Percentiles rank a stretch among this genome's conserved stretches.
Conservation (phyloP, 768 basidiomycete genomes). For the Russula olivacea region DNA sequence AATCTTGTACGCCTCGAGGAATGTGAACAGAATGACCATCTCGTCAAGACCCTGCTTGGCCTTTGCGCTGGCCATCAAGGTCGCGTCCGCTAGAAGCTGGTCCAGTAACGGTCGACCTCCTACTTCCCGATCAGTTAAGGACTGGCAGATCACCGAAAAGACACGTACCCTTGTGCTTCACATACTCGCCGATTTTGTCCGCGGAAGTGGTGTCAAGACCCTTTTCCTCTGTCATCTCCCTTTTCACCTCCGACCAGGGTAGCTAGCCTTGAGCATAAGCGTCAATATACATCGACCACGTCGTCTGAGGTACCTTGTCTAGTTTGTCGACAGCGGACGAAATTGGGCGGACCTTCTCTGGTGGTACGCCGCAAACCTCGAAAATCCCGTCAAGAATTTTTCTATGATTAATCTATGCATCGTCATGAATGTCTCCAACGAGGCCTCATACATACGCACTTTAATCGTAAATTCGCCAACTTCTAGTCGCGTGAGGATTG, state of each 20-base stretch:
- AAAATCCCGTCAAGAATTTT: conserved; percentile 98
- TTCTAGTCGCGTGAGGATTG: conserved; percentile 74
- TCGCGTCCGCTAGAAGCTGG: conserved; percentile 55
- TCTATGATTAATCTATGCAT: conserved; percentile 78
- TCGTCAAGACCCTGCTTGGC: conserved; percentile 82
- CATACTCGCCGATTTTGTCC: conserved; percentile 95
- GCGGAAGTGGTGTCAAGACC: conserved; percentile 75
- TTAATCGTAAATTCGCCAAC: conserved; percentile 95
- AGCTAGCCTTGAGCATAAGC: conserved; percentile 34
- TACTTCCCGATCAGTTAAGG: conserved; percentile 29
- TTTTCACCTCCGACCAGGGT: conserved; percentile 87
- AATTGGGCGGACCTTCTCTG: conserved; percentile 84
- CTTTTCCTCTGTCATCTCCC: conserved; percentile 96
- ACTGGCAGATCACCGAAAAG: background rate
- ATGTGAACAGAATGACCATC: conserved; percentile 78
- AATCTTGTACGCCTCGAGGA: conserved; percentile 75
- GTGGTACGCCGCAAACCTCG: conserved; percentile 89
- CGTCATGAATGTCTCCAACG: background rate
- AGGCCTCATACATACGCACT: conserved; percentile 36
- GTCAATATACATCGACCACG: background rate
- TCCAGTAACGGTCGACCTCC: conserved; percentile 76
- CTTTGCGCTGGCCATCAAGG: conserved; percentile 59
- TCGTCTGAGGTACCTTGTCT: conserved; percentile 62
- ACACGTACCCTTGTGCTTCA: conserved; percentile 81
- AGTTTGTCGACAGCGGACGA: conserved; percentile 98